Percentiles rank a stretch among this genome's conserved stretches.
phyloP scores from a whole-genome alignment of 192 early-diverging fungal species.

The Coemansia sp. region DNA sequence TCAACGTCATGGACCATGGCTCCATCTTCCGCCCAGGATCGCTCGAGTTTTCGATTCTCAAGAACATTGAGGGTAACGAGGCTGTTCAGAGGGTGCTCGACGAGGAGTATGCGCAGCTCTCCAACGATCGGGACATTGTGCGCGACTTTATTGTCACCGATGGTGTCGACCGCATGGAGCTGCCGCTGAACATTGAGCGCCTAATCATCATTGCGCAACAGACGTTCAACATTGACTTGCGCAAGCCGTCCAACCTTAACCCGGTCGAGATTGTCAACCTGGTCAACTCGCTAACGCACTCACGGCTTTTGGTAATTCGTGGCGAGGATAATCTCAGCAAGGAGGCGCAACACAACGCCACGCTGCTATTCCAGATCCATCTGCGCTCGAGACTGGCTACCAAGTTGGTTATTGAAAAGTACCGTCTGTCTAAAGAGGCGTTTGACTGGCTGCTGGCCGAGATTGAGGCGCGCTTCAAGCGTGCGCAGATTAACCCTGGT shows the following conservation, averaged over 20 bases:
- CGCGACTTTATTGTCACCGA: conserved; percentile 77
- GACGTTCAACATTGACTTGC: conserved; percentile 78
- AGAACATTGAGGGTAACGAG: conserved; percentile 73
- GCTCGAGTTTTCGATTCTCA: conserved; percentile 68
- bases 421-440: conserved; percentile 77
- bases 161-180: conserved; percentile 72
- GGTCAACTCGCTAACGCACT: conserved; percentile 68
- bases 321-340: conserved; percentile 82
- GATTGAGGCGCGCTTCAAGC: conserved; percentile 87
- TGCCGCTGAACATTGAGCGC: conserved; percentile 88
- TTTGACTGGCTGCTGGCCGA: conserved; percentile 96
- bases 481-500: conserved; percentile 85
- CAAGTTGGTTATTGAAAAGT: conserved; percentile 86
- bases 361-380: conserved; percentile 85
- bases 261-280: conserved; percentile 75
- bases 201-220: conserved; percentile 89
- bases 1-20: conserved; percentile 73
- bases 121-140: conserved; percentile 69
- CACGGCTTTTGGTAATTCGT: conserved; percentile 69
- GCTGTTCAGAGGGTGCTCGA: conserved; percentile 70
- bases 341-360: conserved; percentile 91
- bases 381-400: conserved; percentile 77
- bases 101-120: conserved; percentile 74
- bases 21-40: conserved; percentile 63
- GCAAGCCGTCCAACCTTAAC: conserved; percentile 80